phyloP scores from a whole-genome alignment of 495 filamentous ascomycete genomes.

The Apiosordaria backusii region DNA sequence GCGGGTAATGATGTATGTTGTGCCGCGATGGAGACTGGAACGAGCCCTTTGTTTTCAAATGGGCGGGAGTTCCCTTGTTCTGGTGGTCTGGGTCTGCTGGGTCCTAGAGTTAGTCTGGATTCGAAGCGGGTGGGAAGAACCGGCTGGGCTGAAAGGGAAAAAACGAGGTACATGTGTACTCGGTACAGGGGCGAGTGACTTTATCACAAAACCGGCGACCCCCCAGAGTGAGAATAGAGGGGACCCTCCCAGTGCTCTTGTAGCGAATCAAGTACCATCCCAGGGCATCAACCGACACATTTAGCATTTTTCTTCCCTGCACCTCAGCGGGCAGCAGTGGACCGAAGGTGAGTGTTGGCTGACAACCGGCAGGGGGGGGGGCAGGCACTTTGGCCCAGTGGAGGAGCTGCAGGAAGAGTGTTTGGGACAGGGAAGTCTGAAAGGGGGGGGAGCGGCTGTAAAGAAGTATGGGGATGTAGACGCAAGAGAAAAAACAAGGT shows the following conservation, averaged over 20 bases:
- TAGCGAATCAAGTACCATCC: constrained; percentile 16
- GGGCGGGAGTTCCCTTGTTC: constrained; percentile 36
- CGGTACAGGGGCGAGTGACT: background rate
- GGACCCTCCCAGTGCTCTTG: background rate
- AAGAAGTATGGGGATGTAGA: background rate
- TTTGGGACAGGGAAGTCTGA: background rate
- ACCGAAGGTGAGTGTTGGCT: background rate
- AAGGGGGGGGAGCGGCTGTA: background rate
- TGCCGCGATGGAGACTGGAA: constrained; percentile 27
- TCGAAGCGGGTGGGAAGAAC: constrained; percentile 19
- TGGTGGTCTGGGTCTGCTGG: constrained; percentile 22
- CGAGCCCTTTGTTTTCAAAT: constrained; percentile 29
- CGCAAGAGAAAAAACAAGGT: background rate
- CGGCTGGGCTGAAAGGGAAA: constrained; percentile 14
- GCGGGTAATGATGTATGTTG: constrained; percentile 26
- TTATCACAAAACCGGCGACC: constrained; percentile 1
- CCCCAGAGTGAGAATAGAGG: constrained; percentile 10
- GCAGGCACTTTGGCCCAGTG: background rate
- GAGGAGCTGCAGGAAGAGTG: background rate
- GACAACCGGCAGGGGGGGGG: background rate
- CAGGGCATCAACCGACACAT: constrained; percentile 5
- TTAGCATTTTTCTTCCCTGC: constrained; percentile 14
- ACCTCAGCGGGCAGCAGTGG: constrained; percentile 1
- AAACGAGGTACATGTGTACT: constrained; percentile 15
- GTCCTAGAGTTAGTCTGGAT: constrained; percentile 27